Evolutionary conservation across 495 filamentous ascomycete genomes (phyloP), one percentile per base, ranked within the genome.

Genomic region (Halenospora varia): DNA sequence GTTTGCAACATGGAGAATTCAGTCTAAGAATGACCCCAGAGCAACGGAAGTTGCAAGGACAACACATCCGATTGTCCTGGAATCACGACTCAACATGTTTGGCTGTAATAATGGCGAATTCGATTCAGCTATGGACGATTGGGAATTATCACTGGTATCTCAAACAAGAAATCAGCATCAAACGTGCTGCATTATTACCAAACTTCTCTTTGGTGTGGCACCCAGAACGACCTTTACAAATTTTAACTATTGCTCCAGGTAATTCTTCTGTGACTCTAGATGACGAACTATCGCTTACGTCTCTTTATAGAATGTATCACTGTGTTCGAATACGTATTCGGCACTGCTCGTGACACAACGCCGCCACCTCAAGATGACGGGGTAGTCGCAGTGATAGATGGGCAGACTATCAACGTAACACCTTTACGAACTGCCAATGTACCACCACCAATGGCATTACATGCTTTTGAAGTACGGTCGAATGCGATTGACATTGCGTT

Each of bases 71-170:
- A 0, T 68, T 98, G 4, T 76, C 80, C 53, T 98, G 94, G 94
- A 97, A 96, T 60, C 72, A 83, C 15, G 93, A 97, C 64, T 97
- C 94, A 0, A 89, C 87, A 2, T 89, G 96, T 13, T 79, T 98
- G 20, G 94, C 94, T 2, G 86, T 97, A 10, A 78, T 78, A 19
- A 82, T 92, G 65, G 73, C 75, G 42, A 84, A 96, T 60, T 79
- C 86, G 41, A 74, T 93, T 15, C 94, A 98, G 63, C 74, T 97
- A n/a, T 98, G 94, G 92, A 95, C 89, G 1, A 94, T 87, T 77
- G 88, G 92, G 9, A 98, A 98, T 67, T 98, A 98, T 65, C 89
- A 98, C 65, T 97, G 92, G 78, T 97, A 97, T 67, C 74, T 97
- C n/a, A 98, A 97, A 71, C 93, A 96, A 72, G 94, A 98, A 66